phyloP scores from a whole-genome alignment of 2,329 filamentous ascomycete species.

The Nothopassalora personata region DNA sequence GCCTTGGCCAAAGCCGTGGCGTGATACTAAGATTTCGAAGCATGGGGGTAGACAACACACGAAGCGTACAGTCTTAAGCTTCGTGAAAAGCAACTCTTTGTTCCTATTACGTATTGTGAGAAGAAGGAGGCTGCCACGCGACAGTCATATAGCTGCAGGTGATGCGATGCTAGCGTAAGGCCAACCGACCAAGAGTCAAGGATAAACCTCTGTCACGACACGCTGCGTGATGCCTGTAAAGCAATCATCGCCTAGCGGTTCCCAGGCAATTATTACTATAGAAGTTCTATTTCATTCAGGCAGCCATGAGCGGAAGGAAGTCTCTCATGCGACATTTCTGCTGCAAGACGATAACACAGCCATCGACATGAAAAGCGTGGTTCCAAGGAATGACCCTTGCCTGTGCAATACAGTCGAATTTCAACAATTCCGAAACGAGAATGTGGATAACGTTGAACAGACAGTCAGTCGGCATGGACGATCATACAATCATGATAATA shows the following conservation, averaged over 20 bases:
- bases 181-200: background rate
- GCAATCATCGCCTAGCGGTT: too few relatives aligned
- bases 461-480: background rate
- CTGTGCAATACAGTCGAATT: background rate
- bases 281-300: background rate
- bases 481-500: background rate
- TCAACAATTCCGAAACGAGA: background rate
- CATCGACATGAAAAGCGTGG: background rate
- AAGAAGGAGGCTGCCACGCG: constrained; percentile 9
- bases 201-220: background rate
- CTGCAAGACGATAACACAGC: background rate
- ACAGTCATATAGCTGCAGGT: constrained; percentile 1
- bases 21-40: background rate
- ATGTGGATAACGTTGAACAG: background rate
- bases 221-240: too few relatives aligned
- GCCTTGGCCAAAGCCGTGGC: background rate
- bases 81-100: background rate
- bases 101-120: background rate
- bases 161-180: constrained; percentile 5
- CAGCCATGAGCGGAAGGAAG: background rate
- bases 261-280: too few relatives aligned
- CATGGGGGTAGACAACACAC: background rate
- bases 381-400: background rate
- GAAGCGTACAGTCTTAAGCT: background rate
- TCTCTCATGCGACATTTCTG: background rate